Evolutionary conservation across 441 rosid genomes (phyloP), one percentile per base, ranked within the genome.

Genomic region (Hura crepitans): DNA sequence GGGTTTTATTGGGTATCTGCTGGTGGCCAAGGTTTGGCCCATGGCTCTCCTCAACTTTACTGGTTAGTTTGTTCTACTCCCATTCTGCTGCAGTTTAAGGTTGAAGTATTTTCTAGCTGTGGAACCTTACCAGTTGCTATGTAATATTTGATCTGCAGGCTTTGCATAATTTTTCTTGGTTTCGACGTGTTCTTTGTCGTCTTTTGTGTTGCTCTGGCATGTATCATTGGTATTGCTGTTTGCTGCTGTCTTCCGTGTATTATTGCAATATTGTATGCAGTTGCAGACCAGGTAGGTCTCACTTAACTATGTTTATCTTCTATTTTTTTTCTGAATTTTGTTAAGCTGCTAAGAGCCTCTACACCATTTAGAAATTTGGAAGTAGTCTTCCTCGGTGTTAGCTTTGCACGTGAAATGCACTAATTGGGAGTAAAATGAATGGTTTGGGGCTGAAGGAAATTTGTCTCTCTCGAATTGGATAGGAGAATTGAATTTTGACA

Each of bases 241-340:
- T 95, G 97, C 84, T 95, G 97, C 76, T 92, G 97, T 79, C 96
- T 95, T 78, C 99, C 99, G 22, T 95, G 99, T 76, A 95, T 95
- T 75, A 92, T 95, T 72, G 99, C 97, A 63, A 86, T 95, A 74
- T 75, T 92, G 43, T 92, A 95, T 83, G 99, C 99, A 6, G 95
- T 95, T 75, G 89, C 99, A 4, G 98, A 95, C 74, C 95, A 95
- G 95, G 99, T 92, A 87, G 35, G 62, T 81, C 74, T 73, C 54
- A 10, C 64, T 31, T 76, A 42, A 58, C 13, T 68, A 8, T 28
- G 8, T 33, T 5, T 78, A 35, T n/a, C 69, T 23, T 33, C 6
- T 78, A 35, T n/a, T 69, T 23, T n/a, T 30, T 31, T 9, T 27
- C 6, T 61, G 47, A 22, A 27, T 39, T 27, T 17, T 50, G 14